Evolutionary conservation across 139 green algal species (phyloP).

Genomic region (Coccomyxa sp.): DNA sequence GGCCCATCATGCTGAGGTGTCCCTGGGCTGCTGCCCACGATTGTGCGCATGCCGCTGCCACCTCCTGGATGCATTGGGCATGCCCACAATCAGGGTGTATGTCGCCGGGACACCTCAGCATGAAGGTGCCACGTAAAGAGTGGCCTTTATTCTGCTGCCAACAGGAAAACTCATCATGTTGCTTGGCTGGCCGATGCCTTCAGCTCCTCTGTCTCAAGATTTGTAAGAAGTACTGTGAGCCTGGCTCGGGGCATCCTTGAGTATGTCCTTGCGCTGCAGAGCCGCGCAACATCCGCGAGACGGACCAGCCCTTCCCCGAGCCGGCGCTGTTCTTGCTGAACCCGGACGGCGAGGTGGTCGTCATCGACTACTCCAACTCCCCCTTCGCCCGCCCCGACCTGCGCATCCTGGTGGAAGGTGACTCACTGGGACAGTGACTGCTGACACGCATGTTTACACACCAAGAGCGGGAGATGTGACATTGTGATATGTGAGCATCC

Average conservation of each 20-base stretch:
- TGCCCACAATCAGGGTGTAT: too few relatives aligned
- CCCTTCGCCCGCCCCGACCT: constrained; percentile 49
- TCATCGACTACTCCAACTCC: constrained; percentile 51
- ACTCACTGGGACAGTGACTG: background rate
- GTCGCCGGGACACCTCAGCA: too few relatives aligned
- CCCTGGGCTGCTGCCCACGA: background rate
- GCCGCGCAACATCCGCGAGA: constrained; percentile 30
- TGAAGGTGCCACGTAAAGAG: too few relatives aligned
- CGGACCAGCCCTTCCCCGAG: constrained; percentile 35
- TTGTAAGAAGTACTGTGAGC: too few relatives aligned
- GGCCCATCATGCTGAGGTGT: background rate
- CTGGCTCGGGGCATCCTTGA: too few relatives aligned
- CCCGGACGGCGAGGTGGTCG: constrained; percentile 43
- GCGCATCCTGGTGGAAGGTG: constrained; percentile 28
- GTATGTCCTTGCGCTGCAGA: too few relatives aligned
- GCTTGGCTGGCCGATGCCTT: too few relatives aligned
- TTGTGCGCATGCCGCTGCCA: background rate
- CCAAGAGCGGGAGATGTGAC: background rate
- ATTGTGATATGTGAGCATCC: background rate
- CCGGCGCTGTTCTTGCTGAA: constrained; percentile 57
- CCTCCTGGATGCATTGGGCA: too few relatives aligned
- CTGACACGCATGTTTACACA: background rate
- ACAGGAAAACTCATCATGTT: too few relatives aligned
- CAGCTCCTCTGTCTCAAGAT: too few relatives aligned
- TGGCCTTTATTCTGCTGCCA: too few relatives aligned